Evolutionary conservation across 345 rosid genomes (phyloP).

Genomic region (Heritiera littoralis): DNA sequence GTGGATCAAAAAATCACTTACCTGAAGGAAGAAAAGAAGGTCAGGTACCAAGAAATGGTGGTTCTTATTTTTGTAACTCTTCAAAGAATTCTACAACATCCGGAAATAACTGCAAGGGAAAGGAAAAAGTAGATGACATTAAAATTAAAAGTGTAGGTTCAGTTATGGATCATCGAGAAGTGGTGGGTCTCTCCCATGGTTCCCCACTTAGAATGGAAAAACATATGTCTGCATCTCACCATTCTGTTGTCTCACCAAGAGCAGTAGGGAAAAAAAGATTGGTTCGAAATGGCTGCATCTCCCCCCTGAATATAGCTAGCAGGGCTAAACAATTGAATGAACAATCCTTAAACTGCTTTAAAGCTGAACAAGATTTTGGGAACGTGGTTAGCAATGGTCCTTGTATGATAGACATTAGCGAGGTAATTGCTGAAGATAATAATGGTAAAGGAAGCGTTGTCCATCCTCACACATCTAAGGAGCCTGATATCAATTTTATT

Average conservation of each 20-base stretch:
- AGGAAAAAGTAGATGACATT: slow-evolving; percentile 54
- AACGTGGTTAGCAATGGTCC: slow-evolving; percentile 36
- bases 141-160: slow-evolving; percentile 36
- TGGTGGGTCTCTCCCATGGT: slow-evolving; percentile 39
- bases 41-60: slow-evolving; percentile 27
- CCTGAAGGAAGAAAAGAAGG: slow-evolving; percentile 31
- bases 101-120: slow-evolving; percentile 52
- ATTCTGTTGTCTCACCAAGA: slow-evolving; percentile 38
- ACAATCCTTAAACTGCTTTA: slow-evolving; percentile 22
- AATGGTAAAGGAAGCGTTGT: slow-evolving; percentile 48
- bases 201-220: slow-evolving; percentile 31
- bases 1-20: slow-evolving; percentile 32
- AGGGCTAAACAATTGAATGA: slow-evolving; percentile 48
- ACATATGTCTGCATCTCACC: slow-evolving; percentile 23
- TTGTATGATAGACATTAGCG: slow-evolving; percentile 37
- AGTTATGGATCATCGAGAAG: slow-evolving; percentile 37
- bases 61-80: slow-evolving; percentile 30
- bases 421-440: slow-evolving; percentile 49
- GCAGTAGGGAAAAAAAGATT: slow-evolving; percentile 56
- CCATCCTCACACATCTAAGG: slow-evolving; percentile 30
- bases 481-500: slow-evolving; percentile 23
- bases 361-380: slow-evolving; percentile 26
- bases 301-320: slow-evolving; percentile 63
- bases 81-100: slow-evolving; percentile 31
- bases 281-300: slow-evolving; percentile 90